Evolutionary conservation across 352 stramenopile species (phyloP).

Genomic region (Nothophytophthora sp.): DNA sequence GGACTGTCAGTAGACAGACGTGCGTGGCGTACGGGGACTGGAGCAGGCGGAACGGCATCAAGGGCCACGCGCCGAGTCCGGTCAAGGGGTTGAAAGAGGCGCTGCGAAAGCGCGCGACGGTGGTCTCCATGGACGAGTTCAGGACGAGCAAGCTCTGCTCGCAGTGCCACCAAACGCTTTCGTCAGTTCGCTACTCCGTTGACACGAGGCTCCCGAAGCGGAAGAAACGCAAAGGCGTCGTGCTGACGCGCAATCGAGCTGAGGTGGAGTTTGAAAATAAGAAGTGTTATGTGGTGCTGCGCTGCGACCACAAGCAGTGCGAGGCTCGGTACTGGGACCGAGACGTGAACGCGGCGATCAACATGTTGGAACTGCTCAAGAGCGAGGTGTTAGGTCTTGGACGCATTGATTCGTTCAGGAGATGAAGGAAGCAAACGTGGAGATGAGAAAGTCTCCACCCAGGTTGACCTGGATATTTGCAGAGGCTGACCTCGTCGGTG

Average conservation of each 20-base stretch:
- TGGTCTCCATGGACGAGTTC: slow-evolving; percentile 30
- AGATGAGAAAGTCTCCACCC: slow-evolving; percentile 14
- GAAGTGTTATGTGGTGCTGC: slow-evolving; percentile 7
- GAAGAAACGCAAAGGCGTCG: slow-evolving; percentile 5
- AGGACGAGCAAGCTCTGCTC: slow-evolving; percentile 28
- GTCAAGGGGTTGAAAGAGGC: slow-evolving; percentile 16
- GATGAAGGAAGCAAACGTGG: neutral
- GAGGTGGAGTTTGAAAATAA: slow-evolving; percentile 5
- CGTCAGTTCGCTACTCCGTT: slow-evolving; percentile 3
- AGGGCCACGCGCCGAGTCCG: slow-evolving; percentile 16
- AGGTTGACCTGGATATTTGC: slow-evolving; percentile 10
- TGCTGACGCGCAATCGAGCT: slow-evolving; percentile 3
- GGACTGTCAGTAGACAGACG: neutral
- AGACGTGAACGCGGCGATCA: slow-evolving; percentile 20
- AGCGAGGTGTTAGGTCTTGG: neutral
- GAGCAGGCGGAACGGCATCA: slow-evolving; percentile 12
- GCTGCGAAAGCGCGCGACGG: slow-evolving; percentile 14
- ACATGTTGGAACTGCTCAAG: slow-evolving; percentile 17
- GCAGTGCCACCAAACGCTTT: slow-evolving; percentile 20
- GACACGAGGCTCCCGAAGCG: slow-evolving; percentile 6
- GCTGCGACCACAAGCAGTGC: slow-evolving; percentile 7
- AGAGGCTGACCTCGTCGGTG: no score
- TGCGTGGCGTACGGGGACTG: slow-evolving; percentile 11
- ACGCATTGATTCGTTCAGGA: neutral
- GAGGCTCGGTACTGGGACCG: slow-evolving; percentile 9